phyloP scores from a whole-genome alignment of 2,329 filamentous ascomycete genomes.

The Decorospora gaudefroyi region DNA sequence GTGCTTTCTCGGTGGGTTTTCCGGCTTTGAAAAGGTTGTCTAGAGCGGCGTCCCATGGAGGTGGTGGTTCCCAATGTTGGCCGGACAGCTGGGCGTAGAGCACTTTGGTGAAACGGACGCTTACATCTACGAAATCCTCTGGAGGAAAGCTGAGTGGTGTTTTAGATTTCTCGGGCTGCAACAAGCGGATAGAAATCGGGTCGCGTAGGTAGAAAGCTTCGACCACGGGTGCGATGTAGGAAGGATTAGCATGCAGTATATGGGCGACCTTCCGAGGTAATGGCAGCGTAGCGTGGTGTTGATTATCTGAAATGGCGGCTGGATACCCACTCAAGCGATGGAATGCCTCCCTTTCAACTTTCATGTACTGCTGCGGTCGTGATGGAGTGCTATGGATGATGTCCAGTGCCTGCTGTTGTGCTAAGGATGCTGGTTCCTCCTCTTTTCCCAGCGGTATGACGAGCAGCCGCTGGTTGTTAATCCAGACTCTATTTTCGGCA shows the following conservation, averaged over 20 bases:
- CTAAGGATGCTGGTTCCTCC: slow-evolving; percentile 52
- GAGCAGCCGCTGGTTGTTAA: slow-evolving; percentile 74
- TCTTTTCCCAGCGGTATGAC: slow-evolving; percentile 65
- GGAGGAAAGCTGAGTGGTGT: slow-evolving; percentile 69
- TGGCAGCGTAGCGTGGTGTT: slow-evolving; percentile 74
- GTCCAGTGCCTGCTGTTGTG: slow-evolving; percentile 65
- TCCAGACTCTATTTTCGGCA: slow-evolving; percentile 86
- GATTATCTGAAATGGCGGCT: slow-evolving; percentile 68
- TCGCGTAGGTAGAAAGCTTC: slow-evolving; percentile 94
- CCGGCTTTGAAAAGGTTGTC: slow-evolving; percentile 36
- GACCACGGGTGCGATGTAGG: slow-evolving; percentile 77
- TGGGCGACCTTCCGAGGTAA: slow-evolving; percentile 83
- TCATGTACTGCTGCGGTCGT: slow-evolving; percentile 69
- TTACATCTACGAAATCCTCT: slow-evolving; percentile 76
- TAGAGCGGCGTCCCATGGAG: slow-evolving; percentile 57
- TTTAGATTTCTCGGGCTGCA: slow-evolving; percentile 59
- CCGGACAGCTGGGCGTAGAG: slow-evolving; percentile 89
- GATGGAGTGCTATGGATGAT: slow-evolving; percentile 62
- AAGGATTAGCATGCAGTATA: slow-evolving; percentile 74
- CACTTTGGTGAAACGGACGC: slow-evolving; percentile 82
- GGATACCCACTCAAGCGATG: slow-evolving; percentile 87
- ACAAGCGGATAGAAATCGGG: slow-evolving; percentile 70
- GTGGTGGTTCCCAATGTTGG: slow-evolving; percentile 74
- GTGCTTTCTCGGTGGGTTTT: slow-evolving; percentile 51
- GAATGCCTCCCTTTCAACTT: slow-evolving; percentile 87